A percentile compares a stretch with the other conserved stretches of the same genome.
Conservation (phyloP, 768 basidiomycete genomes). For the Hortiboletus flavorubellus region DNA sequence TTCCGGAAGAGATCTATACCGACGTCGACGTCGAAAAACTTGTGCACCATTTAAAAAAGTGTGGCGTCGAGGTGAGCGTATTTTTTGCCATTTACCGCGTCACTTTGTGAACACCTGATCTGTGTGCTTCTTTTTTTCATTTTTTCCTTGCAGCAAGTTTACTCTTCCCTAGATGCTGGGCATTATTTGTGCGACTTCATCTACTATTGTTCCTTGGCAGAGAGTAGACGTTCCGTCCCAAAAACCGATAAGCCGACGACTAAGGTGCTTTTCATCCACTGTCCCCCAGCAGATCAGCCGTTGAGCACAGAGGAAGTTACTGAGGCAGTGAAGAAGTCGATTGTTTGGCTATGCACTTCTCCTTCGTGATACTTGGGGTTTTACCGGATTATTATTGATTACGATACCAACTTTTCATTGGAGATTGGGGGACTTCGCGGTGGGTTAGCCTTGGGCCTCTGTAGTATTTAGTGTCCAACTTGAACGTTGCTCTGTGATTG, state of each 20-base stretch:
- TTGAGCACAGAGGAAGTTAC: constrained; percentile 64
- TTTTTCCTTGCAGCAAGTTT: constrained; percentile 48
- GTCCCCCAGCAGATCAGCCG: constrained; percentile 64
- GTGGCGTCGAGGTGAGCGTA: constrained; percentile 31
- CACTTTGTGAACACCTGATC: constrained; percentile 6
- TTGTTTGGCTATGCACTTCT: constrained; percentile 52
- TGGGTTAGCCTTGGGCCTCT: constrained; percentile 3
- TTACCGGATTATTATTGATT: neutral
- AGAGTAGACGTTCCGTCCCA: constrained; percentile 46
- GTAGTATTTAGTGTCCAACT: constrained; percentile 2
- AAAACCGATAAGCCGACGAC: constrained; percentile 32
- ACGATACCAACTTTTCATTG: constrained; percentile 17
- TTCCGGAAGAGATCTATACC: constrained; percentile 35
- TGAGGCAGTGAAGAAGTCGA: constrained; percentile 56
- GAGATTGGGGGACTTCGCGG: constrained; percentile 26
- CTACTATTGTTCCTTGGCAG: constrained; percentile 73
- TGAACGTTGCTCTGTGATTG: neutral
- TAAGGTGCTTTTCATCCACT: constrained; percentile 67
- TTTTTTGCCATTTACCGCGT: neutral
- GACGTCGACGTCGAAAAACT: constrained; percentile 35
- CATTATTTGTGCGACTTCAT: constrained; percentile 76
- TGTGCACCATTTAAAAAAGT: constrained; percentile 34
- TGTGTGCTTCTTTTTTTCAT: neutral
- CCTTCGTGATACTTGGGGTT: constrained; percentile 11
- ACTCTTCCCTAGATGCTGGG: constrained; percentile 72